Conservation (phyloP, 192 early-diverging fungal species). For the Chytriomyces sp. region DNA sequence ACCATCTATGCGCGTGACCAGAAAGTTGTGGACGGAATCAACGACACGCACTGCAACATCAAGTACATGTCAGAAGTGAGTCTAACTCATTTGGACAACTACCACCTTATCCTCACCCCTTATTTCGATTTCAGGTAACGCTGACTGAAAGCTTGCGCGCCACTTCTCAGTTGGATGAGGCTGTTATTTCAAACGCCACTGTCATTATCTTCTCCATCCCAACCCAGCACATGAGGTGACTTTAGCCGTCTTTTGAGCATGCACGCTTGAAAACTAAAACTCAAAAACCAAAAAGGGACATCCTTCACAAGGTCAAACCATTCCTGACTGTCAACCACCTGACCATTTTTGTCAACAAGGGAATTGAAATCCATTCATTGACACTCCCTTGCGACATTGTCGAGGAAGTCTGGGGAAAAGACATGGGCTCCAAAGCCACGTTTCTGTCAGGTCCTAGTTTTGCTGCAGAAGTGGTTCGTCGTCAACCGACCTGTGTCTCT, state of each 20-base stretch:
- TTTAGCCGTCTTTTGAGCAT: constrained; percentile 37
- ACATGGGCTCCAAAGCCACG: constrained; percentile 41
- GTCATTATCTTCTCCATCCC: constrained; percentile 58
- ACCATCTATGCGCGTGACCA: constrained; percentile 53
- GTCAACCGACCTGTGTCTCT: constrained; percentile 55
- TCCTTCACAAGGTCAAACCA: constrained; percentile 45
- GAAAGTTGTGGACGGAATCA: constrained; percentile 49
- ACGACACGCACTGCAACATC: constrained; percentile 43
- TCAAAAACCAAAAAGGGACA: constrained; percentile 8
- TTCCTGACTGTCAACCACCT: constrained; percentile 44
- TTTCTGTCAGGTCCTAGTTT: constrained; percentile 62
- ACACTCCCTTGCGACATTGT: constrained; percentile 54
- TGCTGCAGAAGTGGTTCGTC: constrained; percentile 52
- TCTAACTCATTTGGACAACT: not conserved
- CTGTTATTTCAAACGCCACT: constrained; percentile 33
- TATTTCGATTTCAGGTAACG: constrained; percentile 17
- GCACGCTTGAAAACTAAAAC: constrained; percentile 26
- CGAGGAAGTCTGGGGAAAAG: constrained; percentile 44
- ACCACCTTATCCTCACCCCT: not conserved
- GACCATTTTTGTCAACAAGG: constrained; percentile 62
- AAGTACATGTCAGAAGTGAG: constrained; percentile 52
- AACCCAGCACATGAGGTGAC: constrained; percentile 57
- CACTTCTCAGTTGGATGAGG: constrained; percentile 36
- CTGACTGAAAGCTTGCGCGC: constrained; percentile 41
- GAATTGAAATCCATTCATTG: constrained; percentile 51